These are phyloP conservation scores for Trichoderma sp. DNA, from an alignment of 2,329 filamentous ascomycete genomes.

Conservation along the genomic window DNA sequence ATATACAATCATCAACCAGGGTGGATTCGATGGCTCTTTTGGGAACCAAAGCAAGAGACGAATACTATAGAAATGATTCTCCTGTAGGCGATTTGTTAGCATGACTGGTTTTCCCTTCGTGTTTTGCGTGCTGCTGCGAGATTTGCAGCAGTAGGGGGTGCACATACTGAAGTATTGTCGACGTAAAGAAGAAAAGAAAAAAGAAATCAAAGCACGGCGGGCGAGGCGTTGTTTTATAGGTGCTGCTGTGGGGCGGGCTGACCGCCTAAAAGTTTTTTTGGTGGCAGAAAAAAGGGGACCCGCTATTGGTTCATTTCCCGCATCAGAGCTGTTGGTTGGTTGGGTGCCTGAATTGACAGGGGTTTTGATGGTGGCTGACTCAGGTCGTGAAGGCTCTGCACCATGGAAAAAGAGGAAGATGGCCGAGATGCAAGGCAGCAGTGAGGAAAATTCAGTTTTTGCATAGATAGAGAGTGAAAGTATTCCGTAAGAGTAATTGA, in stretches of 20 bases:
- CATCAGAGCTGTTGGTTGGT: not conserved
- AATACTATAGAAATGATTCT: constrained; percentile 99
- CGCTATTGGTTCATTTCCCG: not conserved
- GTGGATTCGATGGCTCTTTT: constrained; percentile 92
- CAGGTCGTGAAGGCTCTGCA: not conserved
- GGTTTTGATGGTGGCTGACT: not conserved
- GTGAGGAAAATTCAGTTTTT: not conserved
- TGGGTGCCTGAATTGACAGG: not conserved
- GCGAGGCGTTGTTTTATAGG: constrained; percentile 36
- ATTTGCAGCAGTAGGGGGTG: constrained; percentile 34
- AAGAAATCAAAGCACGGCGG: constrained; percentile 37
- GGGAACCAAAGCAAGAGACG: constrained; percentile 88
- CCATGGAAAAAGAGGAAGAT: not conserved
- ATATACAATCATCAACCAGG: constrained; percentile 91
- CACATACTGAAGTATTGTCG: constrained; percentile 62
- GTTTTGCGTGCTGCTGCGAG: not conserved
- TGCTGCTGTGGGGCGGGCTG: not conserved
- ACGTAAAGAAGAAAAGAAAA: constrained; percentile 57
- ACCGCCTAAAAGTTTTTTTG: constrained; percentile 28
- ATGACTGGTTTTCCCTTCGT: not conserved
- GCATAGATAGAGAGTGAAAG: not conserved
- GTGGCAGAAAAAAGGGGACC: constrained; percentile 25
- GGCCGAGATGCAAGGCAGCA: not conserved
- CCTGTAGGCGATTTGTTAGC: constrained; percentile 39
- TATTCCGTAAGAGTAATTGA: not conserved